Conservation (phyloP, 2,329 filamentous ascomycete genomes). For the Xylaria sp. region DNA sequence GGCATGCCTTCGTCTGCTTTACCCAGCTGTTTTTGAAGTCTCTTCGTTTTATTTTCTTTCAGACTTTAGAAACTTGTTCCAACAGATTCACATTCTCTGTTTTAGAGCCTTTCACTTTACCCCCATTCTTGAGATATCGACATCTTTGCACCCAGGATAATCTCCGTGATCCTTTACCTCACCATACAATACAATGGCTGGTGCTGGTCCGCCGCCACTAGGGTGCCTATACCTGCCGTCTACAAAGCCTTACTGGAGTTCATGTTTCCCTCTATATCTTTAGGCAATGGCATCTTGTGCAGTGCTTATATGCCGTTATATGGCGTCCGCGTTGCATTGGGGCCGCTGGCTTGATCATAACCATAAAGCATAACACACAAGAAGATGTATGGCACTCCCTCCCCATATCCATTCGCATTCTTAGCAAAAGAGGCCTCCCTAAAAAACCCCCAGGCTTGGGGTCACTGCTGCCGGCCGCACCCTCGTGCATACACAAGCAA, state of each 20-base stretch:
- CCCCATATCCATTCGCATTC: neutral
- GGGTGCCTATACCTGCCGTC: neutral
- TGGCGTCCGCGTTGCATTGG: neutral
- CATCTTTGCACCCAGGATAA: neutral
- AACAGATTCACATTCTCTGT: neutral
- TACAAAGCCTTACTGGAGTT: constrained; percentile 1
- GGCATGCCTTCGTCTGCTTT: constrained; percentile 10
- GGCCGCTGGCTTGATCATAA: neutral
- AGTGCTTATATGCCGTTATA: neutral
- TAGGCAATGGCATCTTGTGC: neutral
- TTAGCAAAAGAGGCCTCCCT: neutral
- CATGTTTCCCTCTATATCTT: constrained; percentile 5
- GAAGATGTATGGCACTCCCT: constrained; percentile 3
- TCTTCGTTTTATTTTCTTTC: neutral
- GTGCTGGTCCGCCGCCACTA: neutral
- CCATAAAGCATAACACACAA: neutral
- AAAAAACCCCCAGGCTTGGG: neutral
- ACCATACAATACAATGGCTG: neutral
- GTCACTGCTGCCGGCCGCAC: neutral
- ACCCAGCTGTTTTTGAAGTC: constrained; percentile 1
- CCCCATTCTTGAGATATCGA: neutral
- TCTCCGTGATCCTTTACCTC: neutral
- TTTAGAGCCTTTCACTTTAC: neutral
- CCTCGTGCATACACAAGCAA: constrained; percentile 15
- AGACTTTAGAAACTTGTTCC: neutral